A percentile compares a stretch with the other conserved stretches of the same genome.
phyloP scores from a whole-genome alignment of 805 yeast genomes.

The Pichia ethanolica region DNA sequence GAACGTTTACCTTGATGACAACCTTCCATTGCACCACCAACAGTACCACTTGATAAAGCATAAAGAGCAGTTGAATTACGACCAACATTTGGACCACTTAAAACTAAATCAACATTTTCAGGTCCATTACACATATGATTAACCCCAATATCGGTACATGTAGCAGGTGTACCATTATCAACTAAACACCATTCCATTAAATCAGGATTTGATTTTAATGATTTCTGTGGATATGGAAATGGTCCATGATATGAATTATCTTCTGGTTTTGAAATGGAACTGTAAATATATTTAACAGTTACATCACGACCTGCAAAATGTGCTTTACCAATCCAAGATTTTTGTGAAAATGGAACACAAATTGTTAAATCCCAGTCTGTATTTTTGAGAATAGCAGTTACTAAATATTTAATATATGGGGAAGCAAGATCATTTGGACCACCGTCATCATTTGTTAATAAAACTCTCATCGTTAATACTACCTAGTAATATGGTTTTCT shows the following conservation, averaged over 20 bases:
- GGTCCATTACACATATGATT: constrained; percentile 49
- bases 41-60: constrained; percentile 86
- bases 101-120: constrained; percentile 71
- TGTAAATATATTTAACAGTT: constrained; percentile 56
- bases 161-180: constrained; percentile 88
- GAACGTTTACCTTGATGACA: constrained; percentile 63
- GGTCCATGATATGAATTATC: constrained; percentile 64
- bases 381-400: constrained; percentile 50
- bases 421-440: constrained; percentile 75
- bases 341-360: constrained; percentile 75
- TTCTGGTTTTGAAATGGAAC: constrained; percentile 36
- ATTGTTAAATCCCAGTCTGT: constrained; percentile 85
- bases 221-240: constrained; percentile 42
- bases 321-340: constrained; percentile 98
- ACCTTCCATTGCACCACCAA: constrained; percentile 96
- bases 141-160: constrained; percentile 86
- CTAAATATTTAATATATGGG: constrained; percentile 78
- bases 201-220: constrained; percentile 30
- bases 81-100: constrained; percentile 95
- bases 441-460: constrained; percentile 90
- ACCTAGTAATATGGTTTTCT: too few relatives aligned
- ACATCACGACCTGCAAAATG: constrained; percentile 76
- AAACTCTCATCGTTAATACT: constrained; percentile 16
- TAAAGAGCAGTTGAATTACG: constrained; percentile 86
- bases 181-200: constrained; percentile 78